Evolutionary conservation across 2,329 filamentous ascomycete species (phyloP).

Genomic region (Emmonsiellopsis sp.): DNA sequence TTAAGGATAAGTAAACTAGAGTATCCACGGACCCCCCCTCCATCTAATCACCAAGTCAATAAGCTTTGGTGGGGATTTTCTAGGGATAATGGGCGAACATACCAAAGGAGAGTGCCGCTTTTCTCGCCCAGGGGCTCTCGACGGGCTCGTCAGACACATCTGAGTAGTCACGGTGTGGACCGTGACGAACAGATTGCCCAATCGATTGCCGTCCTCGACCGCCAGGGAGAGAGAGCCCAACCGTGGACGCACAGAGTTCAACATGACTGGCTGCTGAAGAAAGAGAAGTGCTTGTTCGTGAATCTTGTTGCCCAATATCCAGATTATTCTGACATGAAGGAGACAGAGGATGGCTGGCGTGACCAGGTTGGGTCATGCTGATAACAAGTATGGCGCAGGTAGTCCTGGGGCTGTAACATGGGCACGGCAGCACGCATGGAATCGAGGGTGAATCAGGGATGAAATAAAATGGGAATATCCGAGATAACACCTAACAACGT

Average conservation of each 20-base stretch:
- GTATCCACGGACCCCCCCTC: neutral
- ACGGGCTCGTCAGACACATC: neutral
- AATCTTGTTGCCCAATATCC: too few relatives aligned
- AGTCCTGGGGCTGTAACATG: too few relatives aligned
- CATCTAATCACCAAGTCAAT: neutral
- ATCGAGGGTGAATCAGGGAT: too few relatives aligned
- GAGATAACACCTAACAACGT: too few relatives aligned
- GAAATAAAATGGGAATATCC: too few relatives aligned
- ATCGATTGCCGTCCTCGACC: neutral
- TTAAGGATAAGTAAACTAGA: neutral
- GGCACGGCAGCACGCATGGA: too few relatives aligned
- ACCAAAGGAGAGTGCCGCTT: neutral
- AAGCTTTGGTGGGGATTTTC: neutral
- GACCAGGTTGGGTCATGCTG: too few relatives aligned
- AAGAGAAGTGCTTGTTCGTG: neutral
- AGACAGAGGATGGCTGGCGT: too few relatives aligned
- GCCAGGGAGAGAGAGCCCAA: neutral
- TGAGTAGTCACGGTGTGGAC: neutral
- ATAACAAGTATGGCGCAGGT: too few relatives aligned
- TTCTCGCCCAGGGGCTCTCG: neutral
- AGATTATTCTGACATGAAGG: too few relatives aligned
- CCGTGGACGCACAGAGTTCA: neutral
- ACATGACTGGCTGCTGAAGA: neutral
- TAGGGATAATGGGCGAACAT: neutral
- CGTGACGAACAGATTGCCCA: neutral